Conservation (phyloP, 2,329 filamentous ascomycete species). For the Alternaria conjuncta region DNA sequence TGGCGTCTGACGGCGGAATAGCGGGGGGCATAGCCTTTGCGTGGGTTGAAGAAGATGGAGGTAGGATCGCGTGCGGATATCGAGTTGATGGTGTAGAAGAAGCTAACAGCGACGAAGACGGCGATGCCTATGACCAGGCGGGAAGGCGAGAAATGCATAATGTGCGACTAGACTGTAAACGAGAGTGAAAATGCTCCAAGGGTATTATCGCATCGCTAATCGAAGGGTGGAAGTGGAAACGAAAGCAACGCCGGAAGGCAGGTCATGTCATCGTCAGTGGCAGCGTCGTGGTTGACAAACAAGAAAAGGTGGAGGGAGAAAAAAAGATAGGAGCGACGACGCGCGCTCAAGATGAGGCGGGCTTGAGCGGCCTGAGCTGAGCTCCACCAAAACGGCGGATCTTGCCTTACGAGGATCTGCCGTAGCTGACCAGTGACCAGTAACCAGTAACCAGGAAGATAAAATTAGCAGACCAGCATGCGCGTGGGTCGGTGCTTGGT, state of each 20-base stretch:
- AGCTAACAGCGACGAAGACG: constrained; percentile 22
- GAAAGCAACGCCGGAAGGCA: not conserved
- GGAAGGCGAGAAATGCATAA: constrained; percentile 29
- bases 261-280: constrained; percentile 17
- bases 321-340: constrained; percentile 16
- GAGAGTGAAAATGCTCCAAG: constrained; percentile 6
- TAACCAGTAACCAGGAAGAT: not conserved
- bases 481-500: not conserved
- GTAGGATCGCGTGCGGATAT: constrained; percentile 43
- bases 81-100: constrained; percentile 33
- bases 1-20: constrained; percentile 41
- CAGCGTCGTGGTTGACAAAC: not conserved
- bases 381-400: constrained; percentile 11
- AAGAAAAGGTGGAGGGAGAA: not conserved
- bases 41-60: constrained; percentile 45
- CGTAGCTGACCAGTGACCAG: constrained; percentile 1
- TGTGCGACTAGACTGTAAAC: constrained; percentile 3
- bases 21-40: constrained; percentile 37
- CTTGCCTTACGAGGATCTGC: constrained; percentile 8
- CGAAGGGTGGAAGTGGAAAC: not conserved
- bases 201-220: constrained; percentile 16
- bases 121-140: constrained; percentile 28
- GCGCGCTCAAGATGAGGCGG: constrained; percentile 3
- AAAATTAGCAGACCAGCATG: constrained; percentile 16
- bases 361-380: constrained; percentile 9